A percentile compares a stretch with the other conserved stretches of the same genome.
Evolutionary conservation across 257 asterid genomes (phyloP).

Genomic region (Solanum dulcamara): DNA sequence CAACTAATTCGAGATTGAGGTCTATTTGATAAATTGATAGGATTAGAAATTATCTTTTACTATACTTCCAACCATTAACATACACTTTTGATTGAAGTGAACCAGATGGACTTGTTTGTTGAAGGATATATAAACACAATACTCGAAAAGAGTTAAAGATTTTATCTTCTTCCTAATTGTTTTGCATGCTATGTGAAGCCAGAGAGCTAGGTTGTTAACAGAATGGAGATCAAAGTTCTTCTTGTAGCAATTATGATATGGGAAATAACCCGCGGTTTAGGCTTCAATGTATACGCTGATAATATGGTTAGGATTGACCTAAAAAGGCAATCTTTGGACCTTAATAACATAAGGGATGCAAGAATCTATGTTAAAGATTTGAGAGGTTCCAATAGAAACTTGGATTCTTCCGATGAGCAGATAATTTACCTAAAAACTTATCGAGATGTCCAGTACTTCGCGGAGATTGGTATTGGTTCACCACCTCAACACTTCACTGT

Average conservation of each 20-base stretch:
- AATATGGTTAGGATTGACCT: constrained; percentile 10
- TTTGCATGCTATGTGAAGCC: neutral
- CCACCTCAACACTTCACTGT: constrained; percentile 24
- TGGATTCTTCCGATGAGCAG: neutral
- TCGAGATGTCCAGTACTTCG: constrained; percentile 15
- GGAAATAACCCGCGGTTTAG: neutral
- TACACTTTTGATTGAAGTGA: neutral
- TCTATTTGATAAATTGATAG: neutral
- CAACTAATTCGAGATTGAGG: neutral
- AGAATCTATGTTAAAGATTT: neutral
- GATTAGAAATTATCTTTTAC: neutral
- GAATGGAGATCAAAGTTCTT: neutral
- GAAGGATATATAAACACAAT: too few relatives aligned
- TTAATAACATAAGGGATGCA: constrained; percentile 1
- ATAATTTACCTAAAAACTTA: constrained; percentile 12
- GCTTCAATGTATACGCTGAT: neutral
- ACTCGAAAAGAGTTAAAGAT: neutral
- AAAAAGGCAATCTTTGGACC: constrained; percentile 9
- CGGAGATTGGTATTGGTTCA: constrained; percentile 21
- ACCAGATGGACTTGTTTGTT: neutral
- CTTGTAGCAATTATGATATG: neutral
- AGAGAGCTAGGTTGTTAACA: neutral
- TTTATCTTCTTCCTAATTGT: neutral
- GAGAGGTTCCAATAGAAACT: neutral
- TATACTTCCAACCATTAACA: neutral